Evolutionary conservation across 441 rosid species (phyloP).

Genomic region (Jatropha podagrica): DNA sequence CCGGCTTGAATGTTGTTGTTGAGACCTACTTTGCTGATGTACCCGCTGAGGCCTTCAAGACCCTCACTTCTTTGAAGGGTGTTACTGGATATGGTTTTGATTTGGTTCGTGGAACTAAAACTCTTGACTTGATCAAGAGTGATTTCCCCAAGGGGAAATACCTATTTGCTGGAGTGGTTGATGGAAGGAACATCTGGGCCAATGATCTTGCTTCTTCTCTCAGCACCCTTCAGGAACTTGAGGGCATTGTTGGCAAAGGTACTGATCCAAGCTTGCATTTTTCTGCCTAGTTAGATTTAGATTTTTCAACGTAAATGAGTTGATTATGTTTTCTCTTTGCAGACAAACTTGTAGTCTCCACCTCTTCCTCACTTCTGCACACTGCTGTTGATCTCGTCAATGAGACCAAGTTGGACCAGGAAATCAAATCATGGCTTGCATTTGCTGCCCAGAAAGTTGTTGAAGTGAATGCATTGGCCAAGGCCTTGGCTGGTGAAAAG

Average conservation of each 20-base stretch:
- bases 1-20: conserved; percentile 79
- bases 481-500: conserved; percentile 78
- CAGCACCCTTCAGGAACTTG: conserved; percentile 54
- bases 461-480: conserved; percentile 91
- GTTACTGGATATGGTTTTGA: conserved; percentile 86
- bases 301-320: background rate
- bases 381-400: conserved; percentile 92
- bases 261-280: conserved; percentile 11
- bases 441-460: conserved; percentile 96
- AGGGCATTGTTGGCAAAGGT: conserved; percentile 89
- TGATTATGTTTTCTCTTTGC: conserved; percentile 24
- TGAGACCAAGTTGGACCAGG: conserved; percentile 82
- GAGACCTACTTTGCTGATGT: conserved; percentile 97
- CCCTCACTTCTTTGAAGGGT: conserved; percentile 86
- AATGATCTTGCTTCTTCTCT: conserved; percentile 88
- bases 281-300: background rate
- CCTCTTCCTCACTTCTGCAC: conserved; percentile 95
- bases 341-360: conserved; percentile 94
- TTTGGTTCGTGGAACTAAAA: conserved; percentile 85
- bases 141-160: conserved; percentile 78
- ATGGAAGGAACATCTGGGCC: conserved; percentile 99
- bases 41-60: conserved; percentile 77
- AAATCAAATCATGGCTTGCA: conserved; percentile 94
- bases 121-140: conserved; percentile 74
- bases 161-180: conserved; percentile 96